Evolutionary conservation across 306 rosid genomes (phyloP), one percentile per base, ranked within the genome.

Genomic region (Cicer arietinum): DNA sequence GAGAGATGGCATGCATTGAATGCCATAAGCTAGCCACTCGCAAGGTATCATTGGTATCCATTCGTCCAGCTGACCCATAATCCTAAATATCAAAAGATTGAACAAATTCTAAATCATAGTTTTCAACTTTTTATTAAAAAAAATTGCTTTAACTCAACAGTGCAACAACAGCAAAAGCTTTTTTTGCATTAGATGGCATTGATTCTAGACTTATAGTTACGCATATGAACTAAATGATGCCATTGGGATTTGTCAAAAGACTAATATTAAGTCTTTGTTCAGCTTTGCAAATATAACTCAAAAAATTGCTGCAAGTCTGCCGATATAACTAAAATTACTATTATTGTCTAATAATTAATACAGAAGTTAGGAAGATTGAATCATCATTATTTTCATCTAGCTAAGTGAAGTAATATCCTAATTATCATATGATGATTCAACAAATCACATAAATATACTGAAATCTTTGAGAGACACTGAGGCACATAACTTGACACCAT

Each of bases 1-100:
- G 97, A 77, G 98, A 91, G 78, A 94, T 94, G 67, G 98, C 96
- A 52, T 94, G 97, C 98, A 94, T 94, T 47, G 98, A 94, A 65
- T 94, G 97, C 98, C 97, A 94, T 73, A 94, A 86, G 81, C 96
- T 94, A 10, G 96, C 98, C 77, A 94, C 96, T 73, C 98, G 75
- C 88, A 94, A 86, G 84, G 91, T 94, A 73, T 94, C 97, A 48
- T 94, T 94, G 2, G 97, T 92, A 84, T 94, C 98, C 97, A 91
- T 94, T 68, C 98, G 75, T 74, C 90, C 89, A 66, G 94, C 74
- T 59, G 92, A 88, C 7, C 97, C 94, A 75, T 91, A 91, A 77
- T 91, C 94, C 94, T 91, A 64, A 52, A 25, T 40, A 10, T 50
- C 17, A 50, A 7, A 64, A 48, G 58, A 11, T 60, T 48, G 4